Percentiles rank a stretch among this genome's conserved stretches.
Evolutionary conservation across 2,329 filamentous ascomycete species (phyloP).

Genomic region (Hypoxylon sp.): DNA sequence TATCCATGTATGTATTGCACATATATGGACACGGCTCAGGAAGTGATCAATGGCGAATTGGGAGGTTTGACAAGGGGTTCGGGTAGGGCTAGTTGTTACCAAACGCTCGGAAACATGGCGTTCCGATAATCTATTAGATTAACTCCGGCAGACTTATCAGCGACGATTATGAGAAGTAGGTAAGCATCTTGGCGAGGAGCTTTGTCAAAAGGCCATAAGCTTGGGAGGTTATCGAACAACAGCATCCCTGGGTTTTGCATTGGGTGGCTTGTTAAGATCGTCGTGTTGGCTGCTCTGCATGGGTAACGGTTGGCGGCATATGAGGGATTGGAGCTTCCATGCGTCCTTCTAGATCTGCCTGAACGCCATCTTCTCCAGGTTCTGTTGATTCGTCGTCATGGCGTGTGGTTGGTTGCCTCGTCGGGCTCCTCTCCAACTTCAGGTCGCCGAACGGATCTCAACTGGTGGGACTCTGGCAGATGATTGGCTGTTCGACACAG

Average conservation of each 20-base stretch:
- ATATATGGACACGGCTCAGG: slow-evolving; percentile 9
- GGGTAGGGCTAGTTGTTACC: slow-evolving; percentile 37
- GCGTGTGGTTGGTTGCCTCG: slow-evolving; percentile 42
- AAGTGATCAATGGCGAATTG: slow-evolving; percentile 28
- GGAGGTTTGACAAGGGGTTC: slow-evolving; percentile 19
- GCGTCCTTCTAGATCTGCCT: slow-evolving; percentile 43
- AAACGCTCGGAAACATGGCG: slow-evolving; percentile 40
- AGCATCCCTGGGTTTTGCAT: neutral
- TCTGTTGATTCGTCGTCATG: slow-evolving; percentile 22
- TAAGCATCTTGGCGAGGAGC: slow-evolving; percentile 22
- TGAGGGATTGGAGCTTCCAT: slow-evolving; percentile 38
- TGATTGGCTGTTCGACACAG: slow-evolving; percentile 29
- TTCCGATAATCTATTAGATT: slow-evolving; percentile 32
- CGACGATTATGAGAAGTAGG: slow-evolving; percentile 13
- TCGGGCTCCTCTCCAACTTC: slow-evolving; percentile 37
- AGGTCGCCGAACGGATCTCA: slow-evolving; percentile 39
- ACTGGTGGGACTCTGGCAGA: slow-evolving; percentile 19
- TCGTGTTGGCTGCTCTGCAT: slow-evolving; percentile 22
- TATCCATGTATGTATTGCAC: neutral
- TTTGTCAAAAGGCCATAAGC: neutral
- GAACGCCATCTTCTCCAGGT: slow-evolving; percentile 20
- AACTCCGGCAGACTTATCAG: slow-evolving; percentile 11
- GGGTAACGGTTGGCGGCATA: slow-evolving; percentile 30
- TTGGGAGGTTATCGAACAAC: neutral
- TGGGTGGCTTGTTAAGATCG: slow-evolving; percentile 33